phyloP scores from a whole-genome alignment of 2,329 filamentous ascomycete genomes.

The Aspergillus novofumigatus region DNA sequence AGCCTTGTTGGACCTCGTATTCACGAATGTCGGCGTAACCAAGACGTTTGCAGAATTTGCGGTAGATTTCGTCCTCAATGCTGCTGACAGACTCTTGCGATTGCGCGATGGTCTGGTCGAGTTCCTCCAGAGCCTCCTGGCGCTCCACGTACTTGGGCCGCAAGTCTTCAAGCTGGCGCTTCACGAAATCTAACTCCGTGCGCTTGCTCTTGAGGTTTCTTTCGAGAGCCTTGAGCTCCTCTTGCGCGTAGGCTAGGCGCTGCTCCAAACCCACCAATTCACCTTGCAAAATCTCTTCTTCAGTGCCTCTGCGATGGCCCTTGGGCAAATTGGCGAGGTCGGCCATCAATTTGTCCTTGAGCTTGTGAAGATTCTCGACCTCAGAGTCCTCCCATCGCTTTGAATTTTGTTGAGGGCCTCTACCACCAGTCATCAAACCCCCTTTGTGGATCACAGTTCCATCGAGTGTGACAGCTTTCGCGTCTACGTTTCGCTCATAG shows the following conservation, averaged over 20 bases:
- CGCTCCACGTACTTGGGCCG: slow-evolving; percentile 75
- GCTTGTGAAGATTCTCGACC: slow-evolving; percentile 74
- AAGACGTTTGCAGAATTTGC: slow-evolving; percentile 76
- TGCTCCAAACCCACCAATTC: slow-evolving; percentile 78
- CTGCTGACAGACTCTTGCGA: slow-evolving; percentile 64
- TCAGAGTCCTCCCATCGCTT: slow-evolving; percentile 87
- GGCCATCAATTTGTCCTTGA: slow-evolving; percentile 69
- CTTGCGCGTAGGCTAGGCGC: slow-evolving; percentile 64
- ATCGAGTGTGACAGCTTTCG: slow-evolving; percentile 91
- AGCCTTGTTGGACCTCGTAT: slow-evolving; percentile 91
- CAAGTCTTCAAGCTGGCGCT: slow-evolving; percentile 68
- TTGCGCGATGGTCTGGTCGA: slow-evolving; percentile 53
- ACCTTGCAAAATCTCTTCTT: slow-evolving; percentile 75
- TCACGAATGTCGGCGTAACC: slow-evolving; percentile 86
- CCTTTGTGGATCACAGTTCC: slow-evolving; percentile 97
- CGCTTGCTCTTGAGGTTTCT: slow-evolving; percentile 82
- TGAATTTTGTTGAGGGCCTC: slow-evolving; percentile 70
- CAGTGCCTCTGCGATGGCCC: slow-evolving; percentile 66
- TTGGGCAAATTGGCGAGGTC: slow-evolving; percentile 79
- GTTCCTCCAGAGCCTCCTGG: slow-evolving; percentile 60
- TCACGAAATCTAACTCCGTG: slow-evolving; percentile 71
- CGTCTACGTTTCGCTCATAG: slow-evolving; percentile 77
- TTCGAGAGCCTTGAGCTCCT: slow-evolving; percentile 73
- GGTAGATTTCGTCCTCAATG: slow-evolving; percentile 86
- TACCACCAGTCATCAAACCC: slow-evolving; percentile 93